Base-by-base conservation (phyloP, 2,329 filamentous ascomycete species). In the Trematosphaeria pertusa region DNA sequence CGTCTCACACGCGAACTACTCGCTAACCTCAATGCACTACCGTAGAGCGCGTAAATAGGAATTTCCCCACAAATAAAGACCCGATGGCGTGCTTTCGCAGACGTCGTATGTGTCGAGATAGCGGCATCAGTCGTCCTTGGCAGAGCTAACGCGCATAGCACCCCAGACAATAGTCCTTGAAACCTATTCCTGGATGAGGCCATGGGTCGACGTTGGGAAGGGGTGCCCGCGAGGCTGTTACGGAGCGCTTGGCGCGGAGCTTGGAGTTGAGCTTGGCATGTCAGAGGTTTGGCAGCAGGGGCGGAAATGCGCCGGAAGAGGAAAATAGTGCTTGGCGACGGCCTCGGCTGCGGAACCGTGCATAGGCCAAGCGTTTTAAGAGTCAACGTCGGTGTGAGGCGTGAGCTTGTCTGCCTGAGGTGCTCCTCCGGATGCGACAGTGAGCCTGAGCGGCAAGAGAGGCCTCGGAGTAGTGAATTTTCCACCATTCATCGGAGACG, bases 331-430 rank as follows among this genome's bases (percentile, higher is more conserved):
- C 37, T 45, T 45, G 41, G 37, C 37, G 36, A 30, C 24, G 34
- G 41, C 36, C 37, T 49, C 32, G 32, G 36, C 18, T 42, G 26
- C 22, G 37, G 4, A 14, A 18, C 18, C 18, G 37, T 24, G 37
- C 46, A 41, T 35, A 44, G 24, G 47, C 37, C 47, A 46, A 42
- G 42, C 42, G 33, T n/a, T 50, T 50, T 46, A 17, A 26, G 33
- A 35, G 26, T 37, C 21, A 33, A 50, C 19, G 40, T 17, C 33
- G 17, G 47, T 46, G 31, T 46, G 33, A 38, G 33, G 32, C 15
- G 20, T 30, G 39, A 31, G 47, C 42, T 43, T 46, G 28, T 42
- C 39, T 17, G n/a, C n/a, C n/a, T n/a, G n/a, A n/a, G n/a, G n/a
- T n/a, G n/a, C n/a, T n/a, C n/a, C n/a, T n/a, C n/a, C n/a, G n/a